Percentiles rank a stretch among this genome's conserved stretches.
Conservation (phyloP, 306 rosid species). For the Trifolium dubium region DNA sequence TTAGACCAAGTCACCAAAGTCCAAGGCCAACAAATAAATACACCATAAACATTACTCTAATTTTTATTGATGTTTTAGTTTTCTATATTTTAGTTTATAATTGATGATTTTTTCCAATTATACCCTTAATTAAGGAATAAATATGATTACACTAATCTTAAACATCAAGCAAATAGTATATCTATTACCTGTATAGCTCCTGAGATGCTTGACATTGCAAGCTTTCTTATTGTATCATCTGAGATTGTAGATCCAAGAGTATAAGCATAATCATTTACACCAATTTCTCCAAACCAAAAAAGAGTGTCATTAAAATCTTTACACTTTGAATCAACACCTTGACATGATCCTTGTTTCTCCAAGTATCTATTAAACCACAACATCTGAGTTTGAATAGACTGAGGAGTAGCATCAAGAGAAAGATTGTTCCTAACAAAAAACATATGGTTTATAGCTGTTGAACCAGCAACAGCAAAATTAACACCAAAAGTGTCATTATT, state of each 20-base stretch:
- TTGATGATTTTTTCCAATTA: no score
- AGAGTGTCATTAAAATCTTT: slow-evolving; percentile 65
- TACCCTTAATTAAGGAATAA: no score
- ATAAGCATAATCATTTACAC: slow-evolving; percentile 96
- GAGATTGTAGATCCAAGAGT: slow-evolving; percentile 69
- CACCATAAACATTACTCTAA: neutral
- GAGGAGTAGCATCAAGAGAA: slow-evolving; percentile 68
- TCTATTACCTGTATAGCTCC: slow-evolving; percentile 60
- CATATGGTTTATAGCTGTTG: slow-evolving; percentile 76
- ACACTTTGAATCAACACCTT: slow-evolving; percentile 42
- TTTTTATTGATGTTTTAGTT: neutral
- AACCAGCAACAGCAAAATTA: slow-evolving; percentile 92
- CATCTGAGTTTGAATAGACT: slow-evolving; percentile 78
- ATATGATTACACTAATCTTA: neutral
- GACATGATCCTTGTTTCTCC: slow-evolving; percentile 49
- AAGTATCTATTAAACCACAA: slow-evolving; percentile 76
- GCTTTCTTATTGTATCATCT: slow-evolving; percentile 59
- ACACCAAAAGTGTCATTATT: slow-evolving; percentile 59
- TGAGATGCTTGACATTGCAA: slow-evolving; percentile 56
- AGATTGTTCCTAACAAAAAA: slow-evolving; percentile 85
- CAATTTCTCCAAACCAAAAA: slow-evolving; percentile 97
- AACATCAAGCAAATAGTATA: neutral
- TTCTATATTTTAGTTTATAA: neutral
- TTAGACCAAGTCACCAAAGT: neutral
- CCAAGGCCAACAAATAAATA: neutral